A percentile compares a stretch with the other conserved stretches of the same genome.
Evolutionary conservation across 768 basidiomycete species (phyloP).

Genomic region (Naganishia randhawae): DNA sequence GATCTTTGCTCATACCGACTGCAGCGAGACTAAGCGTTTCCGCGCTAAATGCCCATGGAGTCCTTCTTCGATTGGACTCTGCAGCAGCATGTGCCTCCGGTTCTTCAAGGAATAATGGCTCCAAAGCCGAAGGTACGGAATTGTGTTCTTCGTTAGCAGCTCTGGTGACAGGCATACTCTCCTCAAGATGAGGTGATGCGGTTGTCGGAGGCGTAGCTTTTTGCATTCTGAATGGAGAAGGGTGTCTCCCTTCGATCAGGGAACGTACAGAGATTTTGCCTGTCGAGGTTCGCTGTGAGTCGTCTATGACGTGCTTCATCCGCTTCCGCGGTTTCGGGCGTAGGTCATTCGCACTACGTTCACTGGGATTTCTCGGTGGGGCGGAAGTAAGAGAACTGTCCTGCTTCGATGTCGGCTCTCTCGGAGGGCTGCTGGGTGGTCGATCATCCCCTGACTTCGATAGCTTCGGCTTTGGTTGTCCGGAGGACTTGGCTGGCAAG

Average conservation of each 20-base stretch:
- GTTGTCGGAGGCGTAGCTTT: background rate
- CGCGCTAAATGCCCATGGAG: background rate
- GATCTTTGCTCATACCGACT: background rate
- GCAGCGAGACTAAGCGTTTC: constrained; percentile 6
- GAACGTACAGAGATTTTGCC: background rate
- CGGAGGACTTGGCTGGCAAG: background rate
- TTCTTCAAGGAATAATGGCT: background rate
- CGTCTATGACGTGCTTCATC: background rate
- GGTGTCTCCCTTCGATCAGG: background rate
- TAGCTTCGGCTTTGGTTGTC: background rate
- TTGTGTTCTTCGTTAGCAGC: background rate
- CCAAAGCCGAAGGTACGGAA: background rate
- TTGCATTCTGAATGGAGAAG: background rate
- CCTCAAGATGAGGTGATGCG: background rate
- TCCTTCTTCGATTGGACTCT: background rate
- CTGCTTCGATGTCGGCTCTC: background rate
- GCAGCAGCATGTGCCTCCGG: background rate
- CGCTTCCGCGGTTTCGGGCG: constrained; percentile 16
- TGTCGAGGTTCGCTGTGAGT: background rate
- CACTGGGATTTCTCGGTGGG: background rate
- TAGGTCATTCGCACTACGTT: background rate
- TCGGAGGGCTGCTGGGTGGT: background rate
- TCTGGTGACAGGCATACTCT: background rate
- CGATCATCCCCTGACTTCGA: background rate
- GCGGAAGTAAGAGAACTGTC: background rate